Conservation (phyloP, 2,329 filamentous ascomycete species). For the Phialocephala sp. region DNA sequence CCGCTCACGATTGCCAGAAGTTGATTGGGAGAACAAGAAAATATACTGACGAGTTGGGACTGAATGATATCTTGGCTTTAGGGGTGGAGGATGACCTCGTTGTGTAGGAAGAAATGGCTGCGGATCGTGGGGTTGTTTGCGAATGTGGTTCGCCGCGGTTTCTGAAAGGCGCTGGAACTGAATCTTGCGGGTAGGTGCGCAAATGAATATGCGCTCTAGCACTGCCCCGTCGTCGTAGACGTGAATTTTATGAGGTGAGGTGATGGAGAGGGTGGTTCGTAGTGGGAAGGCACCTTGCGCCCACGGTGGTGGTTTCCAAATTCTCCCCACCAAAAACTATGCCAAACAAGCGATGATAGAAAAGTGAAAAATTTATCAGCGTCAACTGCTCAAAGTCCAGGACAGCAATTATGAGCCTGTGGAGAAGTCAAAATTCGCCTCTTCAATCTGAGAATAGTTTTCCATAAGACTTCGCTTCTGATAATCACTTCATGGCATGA, state of each 20-base stretch:
- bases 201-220: conserved; percentile 1
- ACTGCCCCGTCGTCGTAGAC: background rate
- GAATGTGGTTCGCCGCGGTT: conserved; percentile 15
- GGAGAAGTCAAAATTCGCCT: no score
- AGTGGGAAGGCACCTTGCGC: background rate
- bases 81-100: background rate
- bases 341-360: no score
- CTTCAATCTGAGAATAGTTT: no score
- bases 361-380: no score
- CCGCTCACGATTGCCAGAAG: background rate
- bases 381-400: no score
- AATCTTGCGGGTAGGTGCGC: conserved; percentile 17
- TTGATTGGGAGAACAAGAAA: background rate
- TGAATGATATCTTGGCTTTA: background rate
- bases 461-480: background rate
- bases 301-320: background rate
- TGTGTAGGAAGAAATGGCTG: background rate
- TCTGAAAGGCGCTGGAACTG: conserved; percentile 10
- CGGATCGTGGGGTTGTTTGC: conserved; percentile 22
- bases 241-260: background rate
- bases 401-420: no score
- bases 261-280: background rate
- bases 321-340: no score
- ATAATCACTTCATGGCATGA: background rate
- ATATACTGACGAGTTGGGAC: background rate